Conservation (phyloP, 345 rosid species). For the Dovyalis caffra region DNA sequence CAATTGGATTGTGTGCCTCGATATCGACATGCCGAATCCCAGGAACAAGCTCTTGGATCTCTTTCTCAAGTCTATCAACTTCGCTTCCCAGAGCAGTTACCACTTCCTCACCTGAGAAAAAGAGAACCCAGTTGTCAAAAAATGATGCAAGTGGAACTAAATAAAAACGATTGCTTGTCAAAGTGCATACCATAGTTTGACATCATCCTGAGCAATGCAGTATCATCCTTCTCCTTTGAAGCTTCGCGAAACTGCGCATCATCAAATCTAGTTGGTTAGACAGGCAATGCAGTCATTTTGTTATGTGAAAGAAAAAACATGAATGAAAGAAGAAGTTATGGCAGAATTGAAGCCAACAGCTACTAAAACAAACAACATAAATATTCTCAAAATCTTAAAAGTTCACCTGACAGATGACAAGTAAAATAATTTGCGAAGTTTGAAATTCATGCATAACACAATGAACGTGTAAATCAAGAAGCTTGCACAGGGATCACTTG, state of each 20-base stretch:
- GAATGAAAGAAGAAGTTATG: too few species aligned
- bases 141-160: not conserved
- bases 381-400: too few species aligned
- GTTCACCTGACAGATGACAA: too few species aligned
- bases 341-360: too few species aligned
- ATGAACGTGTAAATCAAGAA: not conserved
- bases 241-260: slow-evolving; percentile 73
- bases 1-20: slow-evolving; percentile 90
- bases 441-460: too few species aligned
- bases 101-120: slow-evolving; percentile 85
- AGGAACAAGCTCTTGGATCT: slow-evolving; percentile 93
- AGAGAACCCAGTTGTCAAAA: not conserved
- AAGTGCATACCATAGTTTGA: slow-evolving; percentile 66
- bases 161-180: not conserved
- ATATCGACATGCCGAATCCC: slow-evolving; percentile 97
- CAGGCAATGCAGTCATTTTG: not conserved
- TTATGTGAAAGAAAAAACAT: not conserved
- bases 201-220: slow-evolving; percentile 72
- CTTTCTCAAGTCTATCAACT: slow-evolving; percentile 93
- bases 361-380: too few species aligned
- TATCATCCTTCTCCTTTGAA: slow-evolving; percentile 56
- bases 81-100: slow-evolving; percentile 97
- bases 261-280: slow-evolving; percentile 17
- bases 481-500: not conserved
- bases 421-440: not conserved